Base-by-base conservation (phyloP, 805 yeast genomes). In the Starmera amethionina region DNA sequence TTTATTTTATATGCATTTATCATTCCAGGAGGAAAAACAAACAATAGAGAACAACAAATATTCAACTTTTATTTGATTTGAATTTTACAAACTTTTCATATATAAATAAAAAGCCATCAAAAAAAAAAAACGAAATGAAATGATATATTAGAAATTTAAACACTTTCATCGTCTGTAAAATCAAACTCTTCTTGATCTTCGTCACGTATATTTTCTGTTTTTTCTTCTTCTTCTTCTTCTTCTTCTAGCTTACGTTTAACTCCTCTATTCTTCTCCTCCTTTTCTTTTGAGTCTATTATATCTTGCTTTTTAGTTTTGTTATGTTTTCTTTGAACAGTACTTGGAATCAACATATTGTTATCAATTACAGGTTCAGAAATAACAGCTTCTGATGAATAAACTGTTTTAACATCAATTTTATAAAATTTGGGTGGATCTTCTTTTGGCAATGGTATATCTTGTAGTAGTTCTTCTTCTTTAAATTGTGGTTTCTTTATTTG, bases 391-490 rank as follows among this genome's bases (percentile, higher is more conserved):
- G 35, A 29, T 30, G 36, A 42, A 31, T 36, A 39, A 8, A 28
- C 18, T 1, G 33, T 30, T 14, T 33, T 34, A 15, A 34, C 14
- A 8, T 41, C 44, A 32, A 45, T 40, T 28, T 46, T 48, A 43
- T 46, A 51, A 36, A 48, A 51, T 41, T 41, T 38, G 32, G 55
- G 54, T 8, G 43, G 40, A 10, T 49, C 51, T 7, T 45, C 42
- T 12, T 32, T 14, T 7, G 67, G 68, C n/a, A 57, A 38, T n/a
- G 59, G 60, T n/a, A 63, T 59, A 13, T 42, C 38, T 12, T 38
- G 27, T 5, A 57, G 48, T 15, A 52, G 46, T 16, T 54, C 51
- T 42, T 15, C 50, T 41, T 42, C 54, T 56, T 14, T 19, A 2
- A 35, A 14, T 8, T n/a, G 31, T 10, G 30, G 12, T 36, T 42